phyloP scores from a whole-genome alignment of 2,329 filamentous ascomycete species.

The Mollisiaceae sp. region DNA sequence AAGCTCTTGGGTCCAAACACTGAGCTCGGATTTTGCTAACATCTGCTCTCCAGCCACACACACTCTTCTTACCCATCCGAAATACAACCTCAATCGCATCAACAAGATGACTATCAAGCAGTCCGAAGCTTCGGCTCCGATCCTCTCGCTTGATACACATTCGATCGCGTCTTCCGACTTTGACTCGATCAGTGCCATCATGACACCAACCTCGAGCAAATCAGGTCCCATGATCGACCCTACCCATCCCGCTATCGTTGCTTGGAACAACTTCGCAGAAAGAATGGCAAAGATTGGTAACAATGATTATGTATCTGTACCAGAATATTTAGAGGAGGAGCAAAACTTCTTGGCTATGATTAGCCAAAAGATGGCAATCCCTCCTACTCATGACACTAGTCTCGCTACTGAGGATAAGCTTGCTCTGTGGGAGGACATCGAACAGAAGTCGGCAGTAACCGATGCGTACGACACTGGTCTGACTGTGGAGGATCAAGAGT shows the following conservation, averaged over 20 bases:
- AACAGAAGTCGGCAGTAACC: background rate
- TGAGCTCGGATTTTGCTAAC: background rate
- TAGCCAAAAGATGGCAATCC: background rate
- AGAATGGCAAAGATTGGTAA: background rate
- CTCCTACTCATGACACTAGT: background rate
- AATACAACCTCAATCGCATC: background rate
- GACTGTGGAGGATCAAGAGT: background rate
- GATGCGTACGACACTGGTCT: background rate
- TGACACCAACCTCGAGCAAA: background rate
- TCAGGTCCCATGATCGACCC: background rate
- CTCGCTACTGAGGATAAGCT: background rate
- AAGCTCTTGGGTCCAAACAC: background rate
- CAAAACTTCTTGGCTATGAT: background rate
- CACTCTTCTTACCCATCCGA: background rate
- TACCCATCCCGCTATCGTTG: background rate
- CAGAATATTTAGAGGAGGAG: background rate
- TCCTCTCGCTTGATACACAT: background rate
- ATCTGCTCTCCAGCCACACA: background rate
- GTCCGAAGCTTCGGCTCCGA: background rate
- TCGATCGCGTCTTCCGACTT: background rate
- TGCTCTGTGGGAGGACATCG: background rate
- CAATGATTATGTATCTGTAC: background rate
- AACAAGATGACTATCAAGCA: background rate
- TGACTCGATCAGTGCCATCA: background rate
- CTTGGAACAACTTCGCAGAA: background rate